Base-by-base conservation (phyloP, 75 land plant genomes). In the Gnetum montanum region DNA sequence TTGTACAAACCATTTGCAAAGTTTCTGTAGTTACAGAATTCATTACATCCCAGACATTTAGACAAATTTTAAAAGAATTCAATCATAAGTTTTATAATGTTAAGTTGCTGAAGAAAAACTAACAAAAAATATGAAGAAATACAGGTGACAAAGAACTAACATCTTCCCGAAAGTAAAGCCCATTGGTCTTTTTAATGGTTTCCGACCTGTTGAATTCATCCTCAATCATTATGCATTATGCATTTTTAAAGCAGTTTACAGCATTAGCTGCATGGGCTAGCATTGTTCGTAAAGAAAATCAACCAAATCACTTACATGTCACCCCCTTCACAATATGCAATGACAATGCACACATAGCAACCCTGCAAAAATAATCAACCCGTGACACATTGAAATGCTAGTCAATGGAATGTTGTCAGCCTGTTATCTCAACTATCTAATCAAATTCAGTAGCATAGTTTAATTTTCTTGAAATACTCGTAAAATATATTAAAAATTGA, bases 261-360 rank as follows among this genome's bases (percentile, higher is more conserved):
- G 34, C 7, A 15, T 20, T 18, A 43, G 10, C 8, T 27, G 8
- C 11, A 10, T 12, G 20, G 27, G 3, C 19, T 4, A 35, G 44
- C 44, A 29, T 6, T 3, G 44, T 6, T 6, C 10, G 2, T 25
- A 7, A 13, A 2, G n/a, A 38, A 1, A 22, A n/a, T 28, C 27
- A 25, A 38, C 18, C n/a, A 4, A 1, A 6, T 46, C 7, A 72
- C 98, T 75, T 70, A 93, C 98, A 93, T 93, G 70, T 93, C 98
- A 36, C 98, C 98, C 31, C 96, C 91, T 61, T 93, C 98, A 78
- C 96, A 93, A 62, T 89, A 90, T 20, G 87, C 86, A 43, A 94
- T 74, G 3, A 93, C 74, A 60, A 93, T 90, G 75, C 98, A 93
- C 5, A 93, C 98, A 71, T 90, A 85, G 71, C 98, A 89, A n/a